phyloP scores from a whole-genome alignment of 805 yeast species.

The Pichia sporocuriosa region DNA sequence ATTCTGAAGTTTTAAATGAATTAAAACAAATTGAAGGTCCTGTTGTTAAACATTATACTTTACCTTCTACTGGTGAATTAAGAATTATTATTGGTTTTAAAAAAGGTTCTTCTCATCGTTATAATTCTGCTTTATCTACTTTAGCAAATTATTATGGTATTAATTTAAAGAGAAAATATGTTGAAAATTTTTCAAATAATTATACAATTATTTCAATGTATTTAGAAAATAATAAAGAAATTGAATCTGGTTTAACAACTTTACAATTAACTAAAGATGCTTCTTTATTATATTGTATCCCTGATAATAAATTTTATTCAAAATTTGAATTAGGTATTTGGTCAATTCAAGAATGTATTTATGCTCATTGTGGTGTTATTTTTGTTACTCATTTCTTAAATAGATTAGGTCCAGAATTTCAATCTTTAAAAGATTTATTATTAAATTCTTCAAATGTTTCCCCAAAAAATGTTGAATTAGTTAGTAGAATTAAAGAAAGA shows the following conservation, averaged over 20 bases:
- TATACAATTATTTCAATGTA: conserved; percentile 82
- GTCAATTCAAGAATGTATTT: conserved; percentile 89
- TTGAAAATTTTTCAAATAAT: conserved; percentile 90
- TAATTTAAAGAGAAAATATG: conserved; percentile 79
- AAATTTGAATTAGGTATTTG: conserved; percentile 68
- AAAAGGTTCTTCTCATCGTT: conserved; percentile 77
- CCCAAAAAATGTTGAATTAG: conserved; percentile 65
- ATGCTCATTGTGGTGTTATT: conserved; percentile 88
- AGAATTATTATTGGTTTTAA: conserved; percentile 85
- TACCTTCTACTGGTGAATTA: conserved; percentile 75
- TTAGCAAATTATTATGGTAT: conserved; percentile 85
- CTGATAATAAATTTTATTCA: conserved; percentile 73
- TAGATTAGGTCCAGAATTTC: conserved; percentile 87
- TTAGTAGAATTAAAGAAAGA: conserved; percentile 76
- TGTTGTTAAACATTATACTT: conserved; percentile 78
- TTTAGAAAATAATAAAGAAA: conserved; percentile 60
- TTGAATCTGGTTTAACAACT: conserved; percentile 43
- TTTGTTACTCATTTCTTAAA: conserved; percentile 93
- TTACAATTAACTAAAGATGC: conserved; percentile 92
- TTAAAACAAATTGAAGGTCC: conserved; percentile 82
- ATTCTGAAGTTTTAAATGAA: conserved; percentile 62
- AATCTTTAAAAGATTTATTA: conserved; percentile 49
- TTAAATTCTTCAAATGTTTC: conserved; percentile 51
- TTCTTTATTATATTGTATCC: conserved; percentile 83
- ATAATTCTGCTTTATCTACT: conserved; percentile 79